Base-by-base conservation (phyloP, 768 basidiomycete genomes). In the Boletus fagicola region DNA sequence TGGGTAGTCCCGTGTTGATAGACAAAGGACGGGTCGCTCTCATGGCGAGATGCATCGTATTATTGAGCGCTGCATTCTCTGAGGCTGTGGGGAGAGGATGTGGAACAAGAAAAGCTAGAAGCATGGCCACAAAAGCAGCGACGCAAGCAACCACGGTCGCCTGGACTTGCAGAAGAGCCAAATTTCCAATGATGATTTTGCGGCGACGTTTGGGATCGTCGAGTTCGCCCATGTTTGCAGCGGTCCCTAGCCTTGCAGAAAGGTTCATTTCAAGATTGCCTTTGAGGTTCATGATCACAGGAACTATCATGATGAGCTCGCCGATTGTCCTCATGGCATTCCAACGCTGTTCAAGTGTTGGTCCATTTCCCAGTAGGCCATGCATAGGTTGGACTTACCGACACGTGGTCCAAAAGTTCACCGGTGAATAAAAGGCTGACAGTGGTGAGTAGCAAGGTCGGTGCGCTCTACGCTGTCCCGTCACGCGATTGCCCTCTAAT, bases 241-340 rank as follows among this genome's bases (percentile, higher is more conserved):
- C 89, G 0, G 97, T 99, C 1, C 91, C 89, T n/a, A 99, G 80
- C 15, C 96, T 83, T 1, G 97, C 94, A 4, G 94, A 95, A 8
- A 99, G 85, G 62, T 97, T 98, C 96, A 98, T 98, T 73, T 98
- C 97, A 38, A 98, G 82, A 67, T 99, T 93, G n/a, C 96, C 97
- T 66, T 97, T 98, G 55, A 99, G 83, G 65, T 98, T 98, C 61
- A 93, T 82, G 20, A 98, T 78, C 59, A 95, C 94, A 12, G 96
- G 95, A 4, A 98, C 87, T 52, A 98, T 92, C 80, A 98, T 93
- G 64, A 98, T 94, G 54, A 98, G 86, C 70, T 98, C 94, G 77
- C 98, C 89, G 48, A 98, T 85, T 42, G 89, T 82, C 48, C 79
- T 79, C 83, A 99, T 94, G 33, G 95, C 94, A 60, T 77, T 80